These are phyloP conservation scores for Trichomonas vaginalis DNA, from an alignment of 208 protist genomes.

Conservation along the genomic window DNA sequence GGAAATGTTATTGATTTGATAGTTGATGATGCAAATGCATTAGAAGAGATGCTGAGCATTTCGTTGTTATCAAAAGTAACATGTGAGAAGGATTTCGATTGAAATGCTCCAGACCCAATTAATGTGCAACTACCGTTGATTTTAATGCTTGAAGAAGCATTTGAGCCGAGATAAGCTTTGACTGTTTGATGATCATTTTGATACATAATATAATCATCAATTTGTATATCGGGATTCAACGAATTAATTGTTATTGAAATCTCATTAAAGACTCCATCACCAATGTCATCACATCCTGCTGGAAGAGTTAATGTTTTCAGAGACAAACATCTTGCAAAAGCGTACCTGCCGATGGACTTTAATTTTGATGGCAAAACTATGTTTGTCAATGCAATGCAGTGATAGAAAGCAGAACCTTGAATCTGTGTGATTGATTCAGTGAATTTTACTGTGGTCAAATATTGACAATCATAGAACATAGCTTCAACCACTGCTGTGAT, in stretches of 20 bases:
- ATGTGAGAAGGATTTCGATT: background rate
- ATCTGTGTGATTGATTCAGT: background rate
- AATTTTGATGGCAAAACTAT: background rate
- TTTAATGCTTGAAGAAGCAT: background rate
- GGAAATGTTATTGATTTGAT: background rate
- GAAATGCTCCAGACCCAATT: background rate
- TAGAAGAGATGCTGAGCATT: background rate
- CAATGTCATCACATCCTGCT: background rate
- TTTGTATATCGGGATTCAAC: background rate
- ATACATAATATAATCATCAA: background rate
- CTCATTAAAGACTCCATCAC: background rate
- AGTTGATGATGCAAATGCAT: background rate
- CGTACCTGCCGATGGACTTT: background rate
- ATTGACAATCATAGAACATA: background rate
- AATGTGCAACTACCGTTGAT: background rate
- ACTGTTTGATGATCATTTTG: background rate
- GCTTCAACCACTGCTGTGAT: background rate
- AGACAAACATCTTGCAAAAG: background rate
- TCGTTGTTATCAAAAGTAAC: background rate
- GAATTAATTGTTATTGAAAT: background rate
- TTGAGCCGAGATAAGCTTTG: background rate
- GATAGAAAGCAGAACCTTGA: background rate
- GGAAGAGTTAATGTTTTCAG: background rate
- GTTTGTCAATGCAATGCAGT: background rate
- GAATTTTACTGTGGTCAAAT: background rate